Percentiles rank a stretch among this genome's conserved stretches.
Evolutionary conservation across 2,329 filamentous ascomycete genomes (phyloP).

Genomic region (Sporothrix dimorphospora): DNA sequence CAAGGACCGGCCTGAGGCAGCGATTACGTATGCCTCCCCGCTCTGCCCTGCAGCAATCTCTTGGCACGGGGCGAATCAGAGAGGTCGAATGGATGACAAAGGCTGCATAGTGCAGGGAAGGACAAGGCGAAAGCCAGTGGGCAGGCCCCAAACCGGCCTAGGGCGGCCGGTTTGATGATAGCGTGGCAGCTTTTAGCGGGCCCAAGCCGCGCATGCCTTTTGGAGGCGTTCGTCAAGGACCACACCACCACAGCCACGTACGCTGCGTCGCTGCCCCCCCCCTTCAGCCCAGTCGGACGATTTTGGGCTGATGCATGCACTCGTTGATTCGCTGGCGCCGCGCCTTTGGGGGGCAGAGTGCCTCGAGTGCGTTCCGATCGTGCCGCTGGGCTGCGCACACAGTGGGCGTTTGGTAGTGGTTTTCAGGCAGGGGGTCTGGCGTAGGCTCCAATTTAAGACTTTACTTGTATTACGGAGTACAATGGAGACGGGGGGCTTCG

Average conservation of each 20-base stretch:
- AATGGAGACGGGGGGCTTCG: neutral
- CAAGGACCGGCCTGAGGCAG: conserved; percentile 26
- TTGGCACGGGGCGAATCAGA: conserved; percentile 21
- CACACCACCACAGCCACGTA: neutral
- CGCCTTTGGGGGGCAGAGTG: neutral
- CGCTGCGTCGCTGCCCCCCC: no score
- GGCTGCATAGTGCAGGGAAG: neutral
- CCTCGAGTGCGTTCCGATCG: neutral
- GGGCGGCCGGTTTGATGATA: neutral
- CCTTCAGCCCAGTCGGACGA: neutral
- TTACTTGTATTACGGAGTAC: no score
- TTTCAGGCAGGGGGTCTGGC: neutral
- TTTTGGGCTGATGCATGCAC: neutral
- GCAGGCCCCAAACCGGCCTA: neutral
- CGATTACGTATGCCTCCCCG: conserved; percentile 30
- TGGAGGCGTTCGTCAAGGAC: neutral
- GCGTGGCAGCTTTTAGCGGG: neutral
- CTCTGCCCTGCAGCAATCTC: conserved; percentile 4
- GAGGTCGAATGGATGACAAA: neutral
- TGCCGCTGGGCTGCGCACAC: neutral
- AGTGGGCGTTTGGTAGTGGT: no score
- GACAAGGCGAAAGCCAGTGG: neutral
- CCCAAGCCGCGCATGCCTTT: conserved; percentile 17
- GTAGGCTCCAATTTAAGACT: neutral
- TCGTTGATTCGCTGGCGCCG: neutral